These are phyloP conservation scores for Neurospora sp. DNA, from an alignment of 495 filamentous ascomycete genomes.

Conservation along the genomic window DNA sequence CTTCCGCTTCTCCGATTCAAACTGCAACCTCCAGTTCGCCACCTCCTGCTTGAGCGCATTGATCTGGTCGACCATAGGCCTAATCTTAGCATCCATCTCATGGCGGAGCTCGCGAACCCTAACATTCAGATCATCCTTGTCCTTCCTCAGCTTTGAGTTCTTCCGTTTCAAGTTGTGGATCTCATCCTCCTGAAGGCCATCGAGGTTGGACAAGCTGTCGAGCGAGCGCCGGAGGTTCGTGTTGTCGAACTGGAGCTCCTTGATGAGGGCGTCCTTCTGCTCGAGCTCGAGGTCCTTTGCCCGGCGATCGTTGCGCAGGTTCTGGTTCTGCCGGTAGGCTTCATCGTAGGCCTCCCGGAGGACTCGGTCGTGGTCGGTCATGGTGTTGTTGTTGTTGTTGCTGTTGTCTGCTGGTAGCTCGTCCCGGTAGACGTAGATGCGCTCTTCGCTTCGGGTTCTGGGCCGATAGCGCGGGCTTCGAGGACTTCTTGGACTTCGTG, in stretches of 20 bases:
- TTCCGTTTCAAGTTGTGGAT: conserved; percentile 10
- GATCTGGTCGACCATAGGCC: conserved; percentile 1
- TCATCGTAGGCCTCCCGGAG: conserved; percentile 7
- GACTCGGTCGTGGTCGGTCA: conserved; percentile 12
- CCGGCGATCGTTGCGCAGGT: conserved; percentile 9
- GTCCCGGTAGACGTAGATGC: conserved; percentile 13
- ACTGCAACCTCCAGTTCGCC: conserved; percentile 8
- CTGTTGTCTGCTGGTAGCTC: not conserved
- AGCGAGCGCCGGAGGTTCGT: conserved; percentile 15
- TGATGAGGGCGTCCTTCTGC: conserved; percentile 1
- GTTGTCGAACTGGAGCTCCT: conserved; percentile 16
- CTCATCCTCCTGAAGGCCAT: conserved; percentile 9
- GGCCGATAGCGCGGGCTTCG: conserved; percentile 6
- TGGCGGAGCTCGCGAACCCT: conserved; percentile 8
- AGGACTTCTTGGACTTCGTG: conserved; percentile 5
- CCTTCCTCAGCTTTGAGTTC: conserved; percentile 11
- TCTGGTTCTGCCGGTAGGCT: conserved; percentile 14
- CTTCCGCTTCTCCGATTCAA: conserved; percentile 4
- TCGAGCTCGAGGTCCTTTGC: conserved; percentile 4
- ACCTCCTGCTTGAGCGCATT: conserved; percentile 7
- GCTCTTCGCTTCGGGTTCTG: conserved; percentile 12
- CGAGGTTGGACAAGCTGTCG: conserved; percentile 12
- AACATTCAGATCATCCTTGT: conserved; percentile 9
- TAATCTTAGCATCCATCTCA: conserved; percentile 1
- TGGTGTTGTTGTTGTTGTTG: conserved; percentile 5